Conservation (phyloP, 176 grass and related monocot species). For the Canna indica region DNA sequence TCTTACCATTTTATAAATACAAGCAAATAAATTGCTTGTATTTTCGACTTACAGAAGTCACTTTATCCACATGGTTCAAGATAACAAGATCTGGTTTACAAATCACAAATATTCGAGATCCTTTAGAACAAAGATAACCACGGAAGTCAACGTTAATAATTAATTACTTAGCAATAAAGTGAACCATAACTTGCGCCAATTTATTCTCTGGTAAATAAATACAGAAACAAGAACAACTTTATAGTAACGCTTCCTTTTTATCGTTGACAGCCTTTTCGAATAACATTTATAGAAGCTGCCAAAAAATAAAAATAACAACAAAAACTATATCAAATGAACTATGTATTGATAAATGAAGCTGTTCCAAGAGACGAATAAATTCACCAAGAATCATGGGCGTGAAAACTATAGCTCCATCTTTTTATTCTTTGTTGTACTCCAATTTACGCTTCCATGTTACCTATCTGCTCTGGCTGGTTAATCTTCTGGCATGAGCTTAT, state of each 20-base stretch:
- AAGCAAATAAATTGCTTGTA: too few relatives aligned
- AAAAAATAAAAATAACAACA: slow-evolving; percentile 3
- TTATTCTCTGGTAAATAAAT: not conserved
- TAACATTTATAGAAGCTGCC: not conserved
- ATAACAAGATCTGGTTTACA: too few relatives aligned
- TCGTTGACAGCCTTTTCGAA: not conserved
- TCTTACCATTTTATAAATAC: too few relatives aligned
- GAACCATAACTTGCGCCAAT: not conserved
- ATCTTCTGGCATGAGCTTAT: slow-evolving; percentile 34
- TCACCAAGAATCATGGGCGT: not conserved
- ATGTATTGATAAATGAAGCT: not conserved
- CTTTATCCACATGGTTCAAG: too few relatives aligned
- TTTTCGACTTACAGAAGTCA: too few relatives aligned
- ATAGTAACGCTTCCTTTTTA: not conserved
- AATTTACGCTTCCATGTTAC: not conserved
- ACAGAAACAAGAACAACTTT: not conserved
- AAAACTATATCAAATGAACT: not conserved
- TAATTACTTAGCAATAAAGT: not conserved
- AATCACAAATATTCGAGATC: too few relatives aligned
- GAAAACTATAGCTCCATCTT: not conserved
- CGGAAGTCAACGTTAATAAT: not conserved
- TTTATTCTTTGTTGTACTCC: not conserved
- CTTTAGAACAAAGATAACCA: not conserved
- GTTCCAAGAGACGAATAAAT: not conserved
- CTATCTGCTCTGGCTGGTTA: not conserved